Evolutionary conservation across 371 early-diverging fungal species (phyloP).

Genomic region (Actinomucor elegans): DNA sequence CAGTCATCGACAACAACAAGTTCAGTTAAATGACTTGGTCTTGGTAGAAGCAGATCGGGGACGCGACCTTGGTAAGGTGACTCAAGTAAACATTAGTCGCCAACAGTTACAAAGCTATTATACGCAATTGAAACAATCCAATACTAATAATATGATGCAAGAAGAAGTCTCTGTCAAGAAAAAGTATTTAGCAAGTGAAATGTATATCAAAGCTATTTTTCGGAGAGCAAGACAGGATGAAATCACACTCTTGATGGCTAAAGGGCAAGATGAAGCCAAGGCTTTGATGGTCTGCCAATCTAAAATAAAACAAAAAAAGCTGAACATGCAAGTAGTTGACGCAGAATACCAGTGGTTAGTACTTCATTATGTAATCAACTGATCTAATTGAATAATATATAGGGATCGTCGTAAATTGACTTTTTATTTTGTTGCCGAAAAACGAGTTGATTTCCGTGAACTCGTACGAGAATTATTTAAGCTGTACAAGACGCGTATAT

Average conservation of each 20-base stretch:
- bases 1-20: conserved; percentile 34
- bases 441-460: conserved; percentile 98
- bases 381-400: no score
- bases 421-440: conserved; percentile 94
- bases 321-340: conserved; percentile 95
- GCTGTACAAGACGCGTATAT: conserved; percentile 98
- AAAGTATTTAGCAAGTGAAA: conserved; percentile 52
- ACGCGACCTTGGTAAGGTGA: conserved; percentile 89
- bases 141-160: not conserved
- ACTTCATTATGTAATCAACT: no score
- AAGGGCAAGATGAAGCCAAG: conserved; percentile 89
- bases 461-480: conserved; percentile 98
- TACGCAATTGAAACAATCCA: conserved; percentile 13
- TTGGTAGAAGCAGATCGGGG: conserved; percentile 98
- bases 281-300: conserved; percentile 87
- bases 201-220: conserved; percentile 65
- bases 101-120: conserved; percentile 19
- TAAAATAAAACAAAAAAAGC: conserved; percentile 85
- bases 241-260: conserved; percentile 73
- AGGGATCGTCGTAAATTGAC: conserved; percentile 97
- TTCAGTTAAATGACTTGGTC: conserved; percentile 67
- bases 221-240: conserved; percentile 80
- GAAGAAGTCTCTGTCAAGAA: conserved; percentile 53
- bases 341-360: conserved; percentile 96
- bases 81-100: conserved; percentile 21